Evolutionary conservation across 2,329 filamentous ascomycete species (phyloP).

Genomic region (Colletotrichum sublineola): DNA sequence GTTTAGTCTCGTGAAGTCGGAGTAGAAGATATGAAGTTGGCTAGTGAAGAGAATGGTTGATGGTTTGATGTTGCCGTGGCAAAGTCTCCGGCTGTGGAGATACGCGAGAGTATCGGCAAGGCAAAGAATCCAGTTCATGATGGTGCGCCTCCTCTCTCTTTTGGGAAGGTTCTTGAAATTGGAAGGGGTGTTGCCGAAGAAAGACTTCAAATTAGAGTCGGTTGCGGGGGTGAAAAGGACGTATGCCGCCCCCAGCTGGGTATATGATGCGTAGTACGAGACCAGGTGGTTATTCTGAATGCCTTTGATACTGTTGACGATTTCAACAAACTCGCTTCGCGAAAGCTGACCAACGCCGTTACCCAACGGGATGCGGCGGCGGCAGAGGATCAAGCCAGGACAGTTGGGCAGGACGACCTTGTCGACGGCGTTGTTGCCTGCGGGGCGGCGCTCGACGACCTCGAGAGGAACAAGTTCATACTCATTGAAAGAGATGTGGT

Average conservation of each 20-base stretch:
- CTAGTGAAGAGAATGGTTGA: conserved; percentile 77
- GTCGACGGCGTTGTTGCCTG: conserved; percentile 61
- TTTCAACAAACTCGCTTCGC: conserved; percentile 69
- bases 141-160: conserved; percentile 67
- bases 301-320: conserved; percentile 69
- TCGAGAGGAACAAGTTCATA: conserved; percentile 79
- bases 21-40: conserved; percentile 75
- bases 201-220: conserved; percentile 76
- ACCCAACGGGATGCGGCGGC: conserved; percentile 69
- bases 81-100: conserved; percentile 73
- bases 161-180: conserved; percentile 74
- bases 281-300: conserved; percentile 77
- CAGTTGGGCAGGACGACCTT: conserved; percentile 73
- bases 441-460: conserved; percentile 69
- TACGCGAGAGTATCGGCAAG: conserved; percentile 76
- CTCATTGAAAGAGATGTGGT: conserved; percentile 74
- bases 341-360: conserved; percentile 59
- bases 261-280: conserved; percentile 80
- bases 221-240: conserved; percentile 75
- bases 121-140: conserved; percentile 83
- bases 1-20: conserved; percentile 69
- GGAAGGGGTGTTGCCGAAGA: conserved; percentile 73
- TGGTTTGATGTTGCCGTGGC: conserved; percentile 78
- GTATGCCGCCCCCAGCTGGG: conserved; percentile 72
- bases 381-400: conserved; percentile 68